Base-by-base conservation (phyloP, 805 yeast species). In the Ogataea nonfermentans region DNA sequence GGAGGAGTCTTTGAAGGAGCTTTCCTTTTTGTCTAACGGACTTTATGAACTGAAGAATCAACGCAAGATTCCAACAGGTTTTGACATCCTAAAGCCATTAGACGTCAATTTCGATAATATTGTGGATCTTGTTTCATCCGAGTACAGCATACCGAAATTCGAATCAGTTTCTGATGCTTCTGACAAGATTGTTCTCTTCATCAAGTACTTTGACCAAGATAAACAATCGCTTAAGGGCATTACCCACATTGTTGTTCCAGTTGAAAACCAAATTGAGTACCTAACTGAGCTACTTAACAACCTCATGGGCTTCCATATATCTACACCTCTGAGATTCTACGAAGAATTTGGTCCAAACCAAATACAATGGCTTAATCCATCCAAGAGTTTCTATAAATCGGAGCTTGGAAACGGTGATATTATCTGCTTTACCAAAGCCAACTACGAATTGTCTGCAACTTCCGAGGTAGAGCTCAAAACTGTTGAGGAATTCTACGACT, bases 391-490 rank as follows among this genome's bases (percentile, higher is more conserved):
- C 53, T 75, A 72, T 47, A 72, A 75, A 42, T 64, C 72, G 26
- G 93, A 85, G 49, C 55, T 84, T 13, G 67, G 70, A 5, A 74
- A 71, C 41, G 95, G 95, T 51, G 95, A 85, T 55, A 81, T 85
- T 11, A 56, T 85, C 19, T 62, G 67, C 32, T 52, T 60, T 37
- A 49, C 60, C 6, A 51, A 54, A 17, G 48, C 54, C 4, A 41
- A 43, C 3, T 37, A 39, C 9, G 47, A 47, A 11, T 14, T 37
- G 4, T 35, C 24, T 4, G 23, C 41, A 1, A 13, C 24, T 7
- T 6, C 36, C 8, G 24, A 36, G 6, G 29, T 24, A 4, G 53
- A 53, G 14, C 65, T 62, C 46, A 48, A 54, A n/a, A 57, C 65
- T 36, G 63, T 71, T 8, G 61, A 63, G n/a, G 71, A 71, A 0